Percentiles rank a stretch among this genome's conserved stretches.
Conservation (phyloP, 768 basidiomycete genomes). For the Rhodotorula toruloides region DNA sequence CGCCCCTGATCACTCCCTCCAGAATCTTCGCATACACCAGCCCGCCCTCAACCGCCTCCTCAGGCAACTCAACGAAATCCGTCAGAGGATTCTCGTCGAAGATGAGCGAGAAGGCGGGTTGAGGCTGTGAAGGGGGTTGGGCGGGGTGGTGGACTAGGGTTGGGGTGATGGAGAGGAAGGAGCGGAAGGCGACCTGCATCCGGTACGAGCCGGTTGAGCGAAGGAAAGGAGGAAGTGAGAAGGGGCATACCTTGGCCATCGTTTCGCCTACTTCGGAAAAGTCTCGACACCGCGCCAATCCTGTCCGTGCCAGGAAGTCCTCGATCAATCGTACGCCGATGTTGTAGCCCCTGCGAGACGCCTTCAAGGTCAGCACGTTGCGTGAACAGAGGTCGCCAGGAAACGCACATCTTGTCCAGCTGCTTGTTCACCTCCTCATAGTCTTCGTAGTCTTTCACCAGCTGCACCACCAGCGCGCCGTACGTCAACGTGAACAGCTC, state of each 20-base stretch:
- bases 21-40: conserved; percentile 96
- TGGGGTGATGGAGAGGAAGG: conserved; percentile 89
- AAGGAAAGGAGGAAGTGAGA: neutral
- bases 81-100: conserved; percentile 94
- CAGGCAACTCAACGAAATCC: conserved; percentile 94
- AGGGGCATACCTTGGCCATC: conserved; percentile 68
- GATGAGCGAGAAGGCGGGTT: conserved; percentile 64
- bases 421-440: conserved; percentile 81
- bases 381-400: neutral
- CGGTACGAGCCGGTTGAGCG: neutral
- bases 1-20: conserved; percentile 86
- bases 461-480: conserved; percentile 93
- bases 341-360: conserved; percentile 80
- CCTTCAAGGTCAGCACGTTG: neutral
- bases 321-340: conserved; percentile 94
- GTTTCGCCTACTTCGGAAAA: conserved; percentile 94
- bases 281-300: conserved; percentile 83
- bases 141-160: conserved; percentile 62
- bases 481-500: conserved; percentile 96
- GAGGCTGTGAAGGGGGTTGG: conserved; percentile 46
- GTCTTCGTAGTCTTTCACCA: conserved; percentile 98
- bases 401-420: conserved; percentile 69
- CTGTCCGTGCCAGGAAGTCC: conserved; percentile 90
- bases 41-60: conserved; percentile 84
- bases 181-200: conserved; percentile 88